Base-by-base conservation (phyloP, 164 flowering plant genomes). In the Vitis amurensis region DNA sequence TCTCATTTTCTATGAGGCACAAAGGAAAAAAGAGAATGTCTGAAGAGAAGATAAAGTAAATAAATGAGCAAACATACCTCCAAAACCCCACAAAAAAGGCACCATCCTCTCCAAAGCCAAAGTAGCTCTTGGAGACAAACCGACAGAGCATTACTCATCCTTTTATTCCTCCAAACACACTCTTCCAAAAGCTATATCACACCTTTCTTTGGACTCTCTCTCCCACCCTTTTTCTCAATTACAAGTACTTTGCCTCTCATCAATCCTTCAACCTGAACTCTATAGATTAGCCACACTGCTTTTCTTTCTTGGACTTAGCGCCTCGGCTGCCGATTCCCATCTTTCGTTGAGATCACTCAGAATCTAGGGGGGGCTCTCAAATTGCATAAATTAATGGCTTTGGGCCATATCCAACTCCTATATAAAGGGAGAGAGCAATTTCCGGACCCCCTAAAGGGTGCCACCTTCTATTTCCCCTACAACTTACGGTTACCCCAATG, bases 161-260 rank as follows among this genome's bases (percentile, higher is more conserved):
- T 47, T 74, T 74, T 71, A 74, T 77, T 78, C 67, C 15, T 13
- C 23, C 50, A 8, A 17, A 27, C 27, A 44, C 56, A 14, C 59
- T 51, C 64, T 60, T 58, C 75, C 76, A 74, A 77, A 73, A 29
- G 67, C 80, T 68, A 74, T 59, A 23, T 63, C 69, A 72, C 80
- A 77, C 49, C 23, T 15, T 27, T 11, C 8, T 74, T 79, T 76
- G 76, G 77, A 69, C 51, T 76, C 62, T 66, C 55, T 51, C 47
- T 70, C 67, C 56, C 56, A 59, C 17, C 73, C 58, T 70, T 66
- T 4, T 68, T 73, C 68, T 62, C 60, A 29, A 44, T 47, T 2
- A 49, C 9, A 58, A 48, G 66, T 19, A 29, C 63, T 55, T 66
- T 30, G 57, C 68, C 48, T 30, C 71, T 61, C 49, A 56, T 64